Conservation (phyloP, 441 rosid genomes). For the Hura crepitans region DNA sequence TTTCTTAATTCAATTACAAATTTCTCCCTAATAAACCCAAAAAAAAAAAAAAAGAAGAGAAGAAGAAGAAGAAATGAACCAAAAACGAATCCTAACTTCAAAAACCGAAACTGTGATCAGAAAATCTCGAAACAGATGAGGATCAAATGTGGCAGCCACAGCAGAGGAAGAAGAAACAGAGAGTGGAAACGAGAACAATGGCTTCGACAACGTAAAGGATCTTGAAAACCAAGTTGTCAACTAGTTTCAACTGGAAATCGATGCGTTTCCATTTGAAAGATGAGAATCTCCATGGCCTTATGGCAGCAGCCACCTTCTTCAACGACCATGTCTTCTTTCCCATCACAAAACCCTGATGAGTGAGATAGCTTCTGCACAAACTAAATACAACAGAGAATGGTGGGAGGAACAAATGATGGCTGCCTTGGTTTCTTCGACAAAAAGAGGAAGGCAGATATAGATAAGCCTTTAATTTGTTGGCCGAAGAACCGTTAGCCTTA, state of each 20-base stretch:
- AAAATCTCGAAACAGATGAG: not conserved
- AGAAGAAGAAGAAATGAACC: not conserved
- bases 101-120: no score
- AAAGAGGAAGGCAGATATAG: not conserved
- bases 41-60: not conserved
- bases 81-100: no score
- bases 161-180: constrained; percentile 67
- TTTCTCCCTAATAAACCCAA: not conserved
- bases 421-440: constrained; percentile 4
- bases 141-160: constrained; percentile 59
- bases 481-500: not conserved
- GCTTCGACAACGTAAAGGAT: constrained; percentile 57
- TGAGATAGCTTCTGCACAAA: no score
- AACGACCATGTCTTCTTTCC: constrained; percentile 26
- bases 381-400: not conserved
- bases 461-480: constrained; percentile 9
- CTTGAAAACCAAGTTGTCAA: constrained; percentile 49
- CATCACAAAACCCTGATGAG: constrained; percentile 3
- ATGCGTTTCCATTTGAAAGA: constrained; percentile 41
- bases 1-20: not conserved
- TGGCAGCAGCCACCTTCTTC: constrained; percentile 30
- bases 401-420: not conserved
- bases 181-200: constrained; percentile 56
- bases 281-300: constrained; percentile 35
- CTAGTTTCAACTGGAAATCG: constrained; percentile 34